These are phyloP conservation scores for Centaurea solstitialis DNA, from an alignment of 129 eudicot genomes.

Conservation along the genomic window DNA sequence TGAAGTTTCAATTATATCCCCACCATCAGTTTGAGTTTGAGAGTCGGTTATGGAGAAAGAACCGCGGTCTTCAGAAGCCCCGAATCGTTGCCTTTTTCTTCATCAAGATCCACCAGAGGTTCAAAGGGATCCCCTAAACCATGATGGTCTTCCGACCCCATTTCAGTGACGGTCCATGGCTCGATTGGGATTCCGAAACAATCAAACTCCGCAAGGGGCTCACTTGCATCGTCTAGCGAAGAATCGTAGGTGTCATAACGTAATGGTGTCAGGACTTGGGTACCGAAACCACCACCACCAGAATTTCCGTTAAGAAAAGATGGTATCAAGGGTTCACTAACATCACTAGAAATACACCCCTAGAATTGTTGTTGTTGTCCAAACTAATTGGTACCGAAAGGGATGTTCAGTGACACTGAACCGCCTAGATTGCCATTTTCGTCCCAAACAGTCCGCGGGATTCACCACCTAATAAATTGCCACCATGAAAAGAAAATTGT, in stretches of 20 bases:
- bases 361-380: too few relatives aligned
- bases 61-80: background rate
- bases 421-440: too few relatives aligned
- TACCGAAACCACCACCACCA: background rate
- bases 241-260: background rate
- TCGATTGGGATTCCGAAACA: constrained; percentile 4
- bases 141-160: background rate
- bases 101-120: background rate
- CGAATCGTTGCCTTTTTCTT: background rate
- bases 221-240: background rate
- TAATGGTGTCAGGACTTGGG: background rate
- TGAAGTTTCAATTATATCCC: background rate
- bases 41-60: background rate
- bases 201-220: background rate
- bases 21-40: background rate
- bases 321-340: too few relatives aligned
- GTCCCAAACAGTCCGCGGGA: too few relatives aligned
- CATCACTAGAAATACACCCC: too few relatives aligned
- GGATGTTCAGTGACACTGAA: too few relatives aligned
- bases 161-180: background rate
- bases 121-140: background rate
- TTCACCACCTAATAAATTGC: too few relatives aligned
- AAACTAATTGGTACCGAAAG: too few relatives aligned
- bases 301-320: background rate
- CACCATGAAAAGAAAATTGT: too few relatives aligned